A percentile compares a stretch with the other conserved stretches of the same genome.
Conservation (phyloP, 208 protist genomes). For the Wallacemonas collosoma region DNA sequence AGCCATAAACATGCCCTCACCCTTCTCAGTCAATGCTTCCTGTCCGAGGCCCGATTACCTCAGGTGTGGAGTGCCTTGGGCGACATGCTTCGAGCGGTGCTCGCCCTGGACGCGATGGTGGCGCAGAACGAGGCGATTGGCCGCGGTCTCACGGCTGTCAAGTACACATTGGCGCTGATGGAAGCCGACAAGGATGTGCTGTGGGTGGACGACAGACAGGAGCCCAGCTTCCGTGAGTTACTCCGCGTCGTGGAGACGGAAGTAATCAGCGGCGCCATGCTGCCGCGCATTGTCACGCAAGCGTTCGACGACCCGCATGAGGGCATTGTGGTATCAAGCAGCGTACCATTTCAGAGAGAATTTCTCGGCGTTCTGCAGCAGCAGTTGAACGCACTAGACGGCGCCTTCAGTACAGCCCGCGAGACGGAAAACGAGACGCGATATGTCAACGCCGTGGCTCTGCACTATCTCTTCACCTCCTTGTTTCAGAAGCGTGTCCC, state of each 20-base stretch:
- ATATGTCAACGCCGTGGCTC: conserved; percentile 45
- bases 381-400: conserved; percentile 25
- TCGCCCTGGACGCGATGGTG: conserved; percentile 85
- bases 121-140: conserved; percentile 58
- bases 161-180: conserved; percentile 25
- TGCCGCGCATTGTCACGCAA: conserved; percentile 54
- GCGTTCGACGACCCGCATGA: conserved; percentile 52
- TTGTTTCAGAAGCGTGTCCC: conserved; percentile 7
- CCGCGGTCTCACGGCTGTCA: conserved; percentile 45
- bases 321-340: conserved; percentile 38
- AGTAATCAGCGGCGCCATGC: conserved; percentile 74
- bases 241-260: conserved; percentile 25
- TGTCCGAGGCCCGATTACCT: conserved; percentile 57
- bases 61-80: conserved; percentile 68
- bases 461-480: conserved; percentile 62
- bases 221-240: conserved; percentile 15
- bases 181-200: conserved; percentile 12
- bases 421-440: conserved; percentile 36
- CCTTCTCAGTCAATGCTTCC: conserved; percentile 19
- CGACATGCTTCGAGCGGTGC: conserved; percentile 70
- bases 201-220: conserved; percentile 16
- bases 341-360: conserved; percentile 62
- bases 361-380: conserved; percentile 45
- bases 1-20: neutral
- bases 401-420: conserved; percentile 25